Evolutionary conservation across 2,329 filamentous ascomycete genomes (phyloP), one percentile per base, ranked within the genome.

Genomic region (Hypoxylon sp.): DNA sequence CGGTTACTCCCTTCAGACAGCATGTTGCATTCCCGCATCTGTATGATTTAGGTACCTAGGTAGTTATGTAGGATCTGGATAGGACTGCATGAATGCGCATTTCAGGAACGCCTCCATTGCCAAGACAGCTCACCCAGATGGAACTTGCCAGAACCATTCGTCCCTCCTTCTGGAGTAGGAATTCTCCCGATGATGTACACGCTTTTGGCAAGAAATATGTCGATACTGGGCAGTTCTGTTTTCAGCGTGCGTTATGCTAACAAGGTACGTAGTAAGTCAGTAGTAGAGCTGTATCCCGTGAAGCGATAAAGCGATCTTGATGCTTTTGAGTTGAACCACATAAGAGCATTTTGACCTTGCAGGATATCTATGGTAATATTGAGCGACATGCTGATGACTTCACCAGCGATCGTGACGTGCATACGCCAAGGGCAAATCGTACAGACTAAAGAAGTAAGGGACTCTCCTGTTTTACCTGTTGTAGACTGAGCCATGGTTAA

Each of bases 361-460:
- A 55, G 13, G 46, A 34, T 49, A 11, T 43, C 17, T 28, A 38
- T 50, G 52, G 48, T 36, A 49, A 32, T 41, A 50, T 63, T 34
- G 34, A 52, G 28, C 23, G 28, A 57, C 25, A 49, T 55, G 21
- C 28, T 64, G 46, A 43, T 55, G 60, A 53, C 55, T 60, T 63
- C 59, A 66, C 49, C 38, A 66, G 43, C 52, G 60, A 67, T 56
- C 57, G 53, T 67, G 67, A 67, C 61, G 64, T 67, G 64, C 64
- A 67, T 67, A 62, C 56, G 56, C 60, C 25, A 62, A 56, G 49
- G 43, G 50, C 56, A 23, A 43, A 14, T 59, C 46, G 41, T 28
- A 56, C 46, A 49, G 23, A 17, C 38, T 25, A 49, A 45, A 59
- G 59, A 23, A 55, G 59, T 17, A 55, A 66, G 46, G 25, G 45